Evolutionary conservation across 140 eudicot species (phyloP).

Genomic region (Bidens hawaiensis): DNA sequence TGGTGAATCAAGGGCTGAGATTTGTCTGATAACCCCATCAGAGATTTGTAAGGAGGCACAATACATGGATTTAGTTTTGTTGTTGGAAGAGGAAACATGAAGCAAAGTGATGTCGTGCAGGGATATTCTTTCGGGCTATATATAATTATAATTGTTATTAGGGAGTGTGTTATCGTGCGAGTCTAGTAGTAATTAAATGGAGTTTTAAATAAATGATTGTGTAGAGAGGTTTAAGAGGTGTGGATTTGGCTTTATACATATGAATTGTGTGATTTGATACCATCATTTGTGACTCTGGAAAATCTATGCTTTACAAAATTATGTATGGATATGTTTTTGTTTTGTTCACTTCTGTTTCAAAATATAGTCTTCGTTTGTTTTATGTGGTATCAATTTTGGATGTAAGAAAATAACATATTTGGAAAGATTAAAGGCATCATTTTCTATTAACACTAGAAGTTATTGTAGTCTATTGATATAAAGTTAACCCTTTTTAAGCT

Average conservation of each 20-base stretch:
- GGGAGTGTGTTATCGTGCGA: neutral
- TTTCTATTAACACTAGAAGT: too few relatives aligned
- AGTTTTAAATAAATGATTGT: constrained; percentile 6
- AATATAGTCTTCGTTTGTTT: neutral
- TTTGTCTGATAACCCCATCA: constrained; percentile 37
- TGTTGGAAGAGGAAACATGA: neutral
- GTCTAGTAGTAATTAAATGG: neutral
- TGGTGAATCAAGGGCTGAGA: constrained; percentile 42
- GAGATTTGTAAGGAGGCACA: constrained; percentile 19
- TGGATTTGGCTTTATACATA: constrained; percentile 2
- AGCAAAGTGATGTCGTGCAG: constrained; percentile 8
- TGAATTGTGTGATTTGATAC: constrained; percentile 3
- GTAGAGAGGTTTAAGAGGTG: neutral
- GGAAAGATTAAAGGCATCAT: neutral
- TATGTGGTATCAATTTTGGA: neutral
- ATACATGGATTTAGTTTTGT: constrained; percentile 11
- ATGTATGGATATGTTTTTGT: neutral
- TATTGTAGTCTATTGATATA: too few relatives aligned
- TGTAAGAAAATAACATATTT: neutral
- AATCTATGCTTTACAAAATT: neutral
- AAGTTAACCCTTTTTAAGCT: too few relatives aligned
- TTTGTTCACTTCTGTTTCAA: neutral
- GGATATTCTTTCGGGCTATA: constrained; percentile 11
- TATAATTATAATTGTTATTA: constrained; percentile 1
- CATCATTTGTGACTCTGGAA: neutral